These are phyloP conservation scores for Nymphaea colorata DNA, from an alignment of 164 flowering plant genomes.

Conservation along the genomic window DNA sequence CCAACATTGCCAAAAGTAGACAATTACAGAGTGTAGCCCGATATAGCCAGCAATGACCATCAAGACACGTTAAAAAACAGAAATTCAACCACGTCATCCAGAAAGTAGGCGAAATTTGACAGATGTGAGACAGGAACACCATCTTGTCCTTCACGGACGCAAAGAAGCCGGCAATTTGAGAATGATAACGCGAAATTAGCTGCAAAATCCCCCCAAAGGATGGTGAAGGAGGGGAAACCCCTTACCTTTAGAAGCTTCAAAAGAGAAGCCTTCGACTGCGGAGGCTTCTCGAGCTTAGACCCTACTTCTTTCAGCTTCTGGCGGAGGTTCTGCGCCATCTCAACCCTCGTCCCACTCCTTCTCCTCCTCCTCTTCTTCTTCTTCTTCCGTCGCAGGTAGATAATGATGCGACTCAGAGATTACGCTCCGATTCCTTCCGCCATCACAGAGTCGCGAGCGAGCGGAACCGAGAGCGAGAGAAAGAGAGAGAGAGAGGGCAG, in stretches of 20 bases:
- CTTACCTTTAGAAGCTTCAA: constrained; percentile 72
- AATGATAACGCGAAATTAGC: background rate
- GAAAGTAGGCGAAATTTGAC: background rate
- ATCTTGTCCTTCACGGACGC: background rate
- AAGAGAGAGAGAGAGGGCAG: background rate
- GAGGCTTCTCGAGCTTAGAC: constrained; percentile 68
- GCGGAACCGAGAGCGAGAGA: background rate
- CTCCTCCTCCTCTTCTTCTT: background rate
- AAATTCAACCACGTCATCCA: background rate
- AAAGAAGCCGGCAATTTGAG: background rate
- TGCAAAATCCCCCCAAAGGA: background rate
- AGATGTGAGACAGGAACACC: background rate
- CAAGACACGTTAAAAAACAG: background rate
- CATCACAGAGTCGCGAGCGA: background rate
- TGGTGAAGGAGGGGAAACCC: constrained; percentile 4
- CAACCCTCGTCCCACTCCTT: background rate
- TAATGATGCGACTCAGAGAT: background rate
- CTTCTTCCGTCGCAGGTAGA: background rate
- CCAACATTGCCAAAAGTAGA: too few relatives aligned
- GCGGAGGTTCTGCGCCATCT: constrained; percentile 46
- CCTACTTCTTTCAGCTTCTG: constrained; percentile 73
- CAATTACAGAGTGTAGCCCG: background rate
- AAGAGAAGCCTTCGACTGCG: constrained; percentile 62
- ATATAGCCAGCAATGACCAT: background rate
- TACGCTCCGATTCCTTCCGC: background rate